phyloP scores from a whole-genome alignment of 352 stramenopile species.

The Lagenidium sp. region DNA sequence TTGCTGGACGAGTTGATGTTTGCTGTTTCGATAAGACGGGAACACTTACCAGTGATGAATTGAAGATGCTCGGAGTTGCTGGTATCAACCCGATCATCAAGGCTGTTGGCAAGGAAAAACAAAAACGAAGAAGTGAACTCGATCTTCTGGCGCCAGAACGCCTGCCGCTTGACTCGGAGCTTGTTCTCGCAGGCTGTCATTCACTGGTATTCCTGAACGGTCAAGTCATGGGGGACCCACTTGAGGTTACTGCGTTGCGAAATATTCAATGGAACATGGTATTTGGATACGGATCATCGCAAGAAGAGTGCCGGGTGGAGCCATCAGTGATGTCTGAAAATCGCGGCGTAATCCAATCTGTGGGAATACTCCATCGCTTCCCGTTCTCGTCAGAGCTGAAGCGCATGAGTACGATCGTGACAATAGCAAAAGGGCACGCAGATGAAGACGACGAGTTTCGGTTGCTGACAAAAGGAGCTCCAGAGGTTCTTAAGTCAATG shows the following conservation, averaged over 20 bases:
- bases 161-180: constrained; percentile 23
- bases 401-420: constrained; percentile 88
- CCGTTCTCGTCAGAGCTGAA: constrained; percentile 87
- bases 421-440: constrained; percentile 19
- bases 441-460: constrained; percentile 20
- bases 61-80: constrained; percentile 44
- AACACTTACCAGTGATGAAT: constrained; percentile 91
- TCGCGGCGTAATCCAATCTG: constrained; percentile 17
- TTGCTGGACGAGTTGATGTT: constrained; percentile 85
- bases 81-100: constrained; percentile 13
- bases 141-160: constrained; percentile 22
- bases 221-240: constrained; percentile 86
- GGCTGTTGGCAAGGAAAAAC: too few relatives aligned
- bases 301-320: constrained; percentile 10
- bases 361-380: constrained; percentile 77
- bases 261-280: constrained; percentile 55
- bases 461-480: constrained; percentile 91
- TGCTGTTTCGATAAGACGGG: constrained; percentile 97
- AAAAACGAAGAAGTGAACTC: too few relatives aligned
- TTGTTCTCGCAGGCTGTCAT: constrained; percentile 82
- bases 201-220: constrained; percentile 87
- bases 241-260: constrained; percentile 89
- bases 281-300: too few relatives aligned
- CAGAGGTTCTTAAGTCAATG: constrained; percentile 81
- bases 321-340: constrained; percentile 20